Percentiles rank a stretch among this genome's conserved stretches.
These are phyloP conservation scores for Aspergillus coremiiformis DNA, from an alignment of 495 filamentous ascomycete genomes.

Conservation along the genomic window DNA sequence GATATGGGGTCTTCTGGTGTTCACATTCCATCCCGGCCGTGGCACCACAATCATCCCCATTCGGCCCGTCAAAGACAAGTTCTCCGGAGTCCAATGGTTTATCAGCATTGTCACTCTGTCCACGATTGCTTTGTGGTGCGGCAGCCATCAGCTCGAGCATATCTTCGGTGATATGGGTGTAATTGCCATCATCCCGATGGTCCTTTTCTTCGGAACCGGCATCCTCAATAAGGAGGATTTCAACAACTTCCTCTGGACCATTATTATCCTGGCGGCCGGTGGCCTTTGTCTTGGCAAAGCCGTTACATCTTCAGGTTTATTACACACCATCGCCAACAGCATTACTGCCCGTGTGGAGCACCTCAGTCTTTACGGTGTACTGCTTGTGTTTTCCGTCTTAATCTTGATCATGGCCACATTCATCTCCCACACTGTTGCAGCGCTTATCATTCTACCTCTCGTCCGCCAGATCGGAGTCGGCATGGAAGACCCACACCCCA, in stretches of 20 bases:
- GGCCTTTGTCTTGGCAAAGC: constrained; percentile 91
- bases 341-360: constrained; percentile 70
- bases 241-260: constrained; percentile 99
- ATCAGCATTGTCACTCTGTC: constrained; percentile 75
- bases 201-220: constrained; percentile 92
- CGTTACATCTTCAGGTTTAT: constrained; percentile 85
- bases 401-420: constrained; percentile 95
- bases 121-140: constrained; percentile 90
- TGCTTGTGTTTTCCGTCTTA: constrained; percentile 77
- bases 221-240: constrained; percentile 99
- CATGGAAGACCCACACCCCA: constrained; percentile 87
- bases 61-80: constrained; percentile 75
- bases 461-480: constrained; percentile 74
- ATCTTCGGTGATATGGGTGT: constrained; percentile 98
- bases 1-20: constrained; percentile 82
- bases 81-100: constrained; percentile 89
- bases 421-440: constrained; percentile 95
- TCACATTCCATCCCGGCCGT: constrained; percentile 74
- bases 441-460: constrained; percentile 87
- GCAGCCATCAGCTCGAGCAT: constrained; percentile 76
- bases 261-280: constrained; percentile 96
- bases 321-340: constrained; percentile 71
- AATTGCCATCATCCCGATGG: constrained; percentile 90
- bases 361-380: constrained; percentile 76
- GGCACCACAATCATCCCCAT: constrained; percentile 91